phyloP scores from a whole-genome alignment of 2,329 filamentous ascomycete species.

The Penicillium sp. region DNA sequence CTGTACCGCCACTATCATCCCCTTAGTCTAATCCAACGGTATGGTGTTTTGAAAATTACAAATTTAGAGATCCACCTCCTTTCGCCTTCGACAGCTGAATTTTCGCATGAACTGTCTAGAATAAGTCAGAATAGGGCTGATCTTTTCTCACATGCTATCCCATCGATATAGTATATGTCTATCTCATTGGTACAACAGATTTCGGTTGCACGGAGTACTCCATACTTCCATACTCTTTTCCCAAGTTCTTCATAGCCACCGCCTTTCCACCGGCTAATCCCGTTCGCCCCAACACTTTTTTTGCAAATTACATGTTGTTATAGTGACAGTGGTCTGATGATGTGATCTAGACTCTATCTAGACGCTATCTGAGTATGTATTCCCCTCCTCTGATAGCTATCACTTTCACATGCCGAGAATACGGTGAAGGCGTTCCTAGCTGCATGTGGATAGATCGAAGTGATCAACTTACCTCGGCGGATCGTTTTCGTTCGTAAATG shows the following conservation, averaged over 20 bases:
- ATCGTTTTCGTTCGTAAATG: slow-evolving; percentile 21
- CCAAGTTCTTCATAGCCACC: neutral
- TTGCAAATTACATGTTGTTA: neutral
- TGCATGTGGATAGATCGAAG: slow-evolving; percentile 11
- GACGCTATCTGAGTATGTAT: neutral
- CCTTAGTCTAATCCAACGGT: neutral
- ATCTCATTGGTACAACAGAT: neutral
- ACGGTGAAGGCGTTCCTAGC: neutral
- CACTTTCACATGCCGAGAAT: slow-evolving; percentile 18
- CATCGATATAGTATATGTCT: neutral
- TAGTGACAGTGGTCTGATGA: neutral
- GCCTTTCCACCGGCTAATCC: neutral
- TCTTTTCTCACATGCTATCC: neutral
- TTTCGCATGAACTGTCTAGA: slow-evolving; percentile 1
- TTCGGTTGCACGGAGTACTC: neutral
- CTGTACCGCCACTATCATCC: neutral
- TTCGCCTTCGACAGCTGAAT: neutral
- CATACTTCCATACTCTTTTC: neutral
- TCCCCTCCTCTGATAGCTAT: neutral
- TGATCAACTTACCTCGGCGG: slow-evolving; percentile 23
- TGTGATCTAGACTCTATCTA: slow-evolving; percentile 3
- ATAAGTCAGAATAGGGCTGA: slow-evolving; percentile 4
- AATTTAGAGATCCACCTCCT: neutral
- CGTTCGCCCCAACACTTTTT: slow-evolving; percentile 4
- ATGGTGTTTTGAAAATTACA: slow-evolving; percentile 3